Percentiles rank a stretch among this genome's conserved stretches.
These are phyloP conservation scores for Diutina siamensis DNA, from an alignment of 1,139 yeast species.

Conservation along the genomic window DNA sequence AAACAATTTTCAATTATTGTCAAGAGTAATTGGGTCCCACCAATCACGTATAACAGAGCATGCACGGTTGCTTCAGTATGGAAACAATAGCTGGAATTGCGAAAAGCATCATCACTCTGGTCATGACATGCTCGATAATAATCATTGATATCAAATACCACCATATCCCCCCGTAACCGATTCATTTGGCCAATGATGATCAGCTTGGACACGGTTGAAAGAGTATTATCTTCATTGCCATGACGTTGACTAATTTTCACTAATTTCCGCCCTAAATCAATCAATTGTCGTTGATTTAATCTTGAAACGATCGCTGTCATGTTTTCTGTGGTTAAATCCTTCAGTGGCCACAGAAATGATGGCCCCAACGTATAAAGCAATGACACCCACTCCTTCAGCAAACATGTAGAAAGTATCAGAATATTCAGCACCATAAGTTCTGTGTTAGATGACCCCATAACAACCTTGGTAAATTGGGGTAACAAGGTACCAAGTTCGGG, in stretches of 20 bases:
- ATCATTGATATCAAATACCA: conserved; percentile 4
- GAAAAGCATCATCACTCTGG: not conserved
- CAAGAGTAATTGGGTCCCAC: conserved; percentile 26
- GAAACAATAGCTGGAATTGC: conserved; percentile 1
- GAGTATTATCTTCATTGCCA: not conserved
- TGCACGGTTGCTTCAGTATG: conserved; percentile 11
- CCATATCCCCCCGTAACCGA: not conserved
- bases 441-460: conserved; percentile 8
- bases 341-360: conserved; percentile 28
- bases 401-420: conserved; percentile 17
- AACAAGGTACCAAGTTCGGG: conserved; percentile 21
- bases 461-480: conserved; percentile 27
- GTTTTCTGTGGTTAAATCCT: conserved; percentile 23
- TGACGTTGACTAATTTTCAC: not conserved
- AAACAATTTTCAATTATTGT: conserved; percentile 20
- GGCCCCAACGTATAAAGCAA: conserved; percentile 27
- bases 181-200: not conserved
- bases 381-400: conserved; percentile 28
- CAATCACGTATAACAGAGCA: conserved; percentile 23
- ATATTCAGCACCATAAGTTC: conserved; percentile 26
- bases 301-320: conserved; percentile 9
- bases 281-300: not conserved
- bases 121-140: conserved; percentile 3
- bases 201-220: not conserved
- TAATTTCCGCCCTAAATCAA: not conserved